Conservation (phyloP, 2,329 filamentous ascomycete species). For the Colletotrichum magnum region DNA sequence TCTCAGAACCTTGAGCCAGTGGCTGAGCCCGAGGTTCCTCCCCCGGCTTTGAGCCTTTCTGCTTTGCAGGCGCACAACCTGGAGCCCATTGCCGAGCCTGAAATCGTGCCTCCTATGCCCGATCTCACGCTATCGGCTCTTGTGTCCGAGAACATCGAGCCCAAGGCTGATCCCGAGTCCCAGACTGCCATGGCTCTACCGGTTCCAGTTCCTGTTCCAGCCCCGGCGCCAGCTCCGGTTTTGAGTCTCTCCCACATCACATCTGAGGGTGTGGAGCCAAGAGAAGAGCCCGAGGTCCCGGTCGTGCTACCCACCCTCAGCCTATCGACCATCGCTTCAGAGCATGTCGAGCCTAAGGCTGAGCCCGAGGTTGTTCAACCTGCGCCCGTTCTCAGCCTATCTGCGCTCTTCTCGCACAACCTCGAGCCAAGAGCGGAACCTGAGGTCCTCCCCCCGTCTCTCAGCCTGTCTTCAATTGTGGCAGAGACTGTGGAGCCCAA, state of each 20-base stretch:
- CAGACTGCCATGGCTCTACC: constrained; percentile 40
- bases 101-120: constrained; percentile 45
- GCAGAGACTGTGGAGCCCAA: constrained; percentile 50
- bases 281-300: constrained; percentile 46
- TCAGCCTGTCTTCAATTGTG: constrained; percentile 50
- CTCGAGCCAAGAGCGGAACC: constrained; percentile 44
- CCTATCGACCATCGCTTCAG: constrained; percentile 49
- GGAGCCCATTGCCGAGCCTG: constrained; percentile 50
- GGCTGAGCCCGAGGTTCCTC: constrained; percentile 41
- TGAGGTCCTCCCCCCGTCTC: constrained; percentile 45
- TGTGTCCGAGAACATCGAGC: constrained; percentile 50
- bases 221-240: constrained; percentile 34
- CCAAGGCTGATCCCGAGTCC: constrained; percentile 47
- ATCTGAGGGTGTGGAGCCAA: constrained; percentile 51
- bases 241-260: constrained; percentile 52
- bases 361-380: constrained; percentile 44
- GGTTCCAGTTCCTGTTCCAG: constrained; percentile 38
- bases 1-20: constrained; percentile 46
- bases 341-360: constrained; percentile 54
- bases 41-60: constrained; percentile 40
- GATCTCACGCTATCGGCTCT: constrained; percentile 50
- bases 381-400: constrained; percentile 41
- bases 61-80: constrained; percentile 45
- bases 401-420: constrained; percentile 36
- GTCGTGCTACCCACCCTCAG: constrained; percentile 45